Base-by-base conservation (phyloP, 2,329 filamentous ascomycete species). In the Fusarium sulawesiense region DNA sequence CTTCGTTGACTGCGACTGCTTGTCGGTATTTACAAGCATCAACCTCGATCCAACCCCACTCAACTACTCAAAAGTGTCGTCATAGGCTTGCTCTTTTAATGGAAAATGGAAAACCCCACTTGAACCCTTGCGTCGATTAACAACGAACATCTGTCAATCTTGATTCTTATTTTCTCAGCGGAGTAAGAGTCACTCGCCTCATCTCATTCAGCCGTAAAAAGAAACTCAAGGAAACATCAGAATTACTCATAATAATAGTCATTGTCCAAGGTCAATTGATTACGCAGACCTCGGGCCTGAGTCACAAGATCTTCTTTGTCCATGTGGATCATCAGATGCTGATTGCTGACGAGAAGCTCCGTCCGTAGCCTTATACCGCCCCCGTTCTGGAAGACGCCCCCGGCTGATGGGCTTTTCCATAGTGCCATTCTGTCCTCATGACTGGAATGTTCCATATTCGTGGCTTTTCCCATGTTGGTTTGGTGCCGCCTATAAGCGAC, bases 381-480 rank as follows among this genome's bases (percentile, higher is more conserved):
- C 42, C 56, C 23, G 23, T 57, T 46, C 56, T 60, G 45, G 42
- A 55, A 70, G 49, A 67, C 49, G 18, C 18, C 54, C 50, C 44
- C 23, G 48, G 48, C 30, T 55, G 23, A 64, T 68, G 64, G 59
- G 29, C 50, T 41, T 68, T 55, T 46, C 53, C 53, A 42, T 60
- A 54, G 57, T 56, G 47, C 46, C 50, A 40, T 56, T 53, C 7
- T 61, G 66, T 44, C 49, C 55, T 48, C 57, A 55, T 72, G 69
- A 72, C 70, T 72, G 66, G 69, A 72, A 72, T 70, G 56, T 72
- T 72, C 69, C 48, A 63, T 63, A 23, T 54, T 47, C 49, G 20
- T 37, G 34, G 32, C 27, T 54, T 44, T 57, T 56, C 40, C 44
- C 29, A 29, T 54, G 47, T 20, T 20, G 29, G 60, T 30, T 23